Evolutionary conservation across 1,284 basidiomycete species (phyloP), one percentile per base, ranked within the genome.

Genomic region (Amylostereum chailletii): DNA sequence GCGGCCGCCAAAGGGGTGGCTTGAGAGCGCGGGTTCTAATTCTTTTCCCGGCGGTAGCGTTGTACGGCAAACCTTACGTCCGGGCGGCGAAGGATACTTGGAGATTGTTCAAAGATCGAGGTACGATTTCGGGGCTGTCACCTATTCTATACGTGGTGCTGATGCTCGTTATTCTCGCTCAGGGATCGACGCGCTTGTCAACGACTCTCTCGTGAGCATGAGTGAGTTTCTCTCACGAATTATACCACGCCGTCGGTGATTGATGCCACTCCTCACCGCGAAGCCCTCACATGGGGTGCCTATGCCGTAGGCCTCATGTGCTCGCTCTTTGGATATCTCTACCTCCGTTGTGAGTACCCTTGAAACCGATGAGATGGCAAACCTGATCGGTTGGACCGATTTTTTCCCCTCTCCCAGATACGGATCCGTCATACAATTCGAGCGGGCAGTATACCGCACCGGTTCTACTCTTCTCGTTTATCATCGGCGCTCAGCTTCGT

Each of bases 11-110:
- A 19, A 43, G 9, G 9, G 11, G 46, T 34, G n/a, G 50, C n/a
- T 36, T 27, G 47, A 49, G 48, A 30, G 29, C 36, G n/a, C 38
- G 8, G 33, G 26, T 27, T 26, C 6, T 41, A 2, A 3, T 42
- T 19, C 19, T 43, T 11, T 32, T 42, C 27, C 34, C 30, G 33
- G 41, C 51, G 9, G 39, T 56, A 82, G 86, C 89, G 0, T 71
- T 94, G 2, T 94, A 93, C 63, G 92, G 92, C 29, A 94, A 95
- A 67, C 69, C 82, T 1, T 95, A 94, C 60, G 77, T 92, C 48
- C 62, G 71, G 11, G 92, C 92, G n/a, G 90, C 92, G 3, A 92
- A 89, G 65, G 90, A 93, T 62, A 92, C 92, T 0, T 95, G 90
- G 90, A 74, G 76, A n/a, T 63, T 94, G 48, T 81, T 94, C 70